Evolutionary conservation across 2,329 filamentous ascomycete species (phyloP), one percentile per base, ranked within the genome.

Genomic region (Fusarium tanahbumbuense): DNA sequence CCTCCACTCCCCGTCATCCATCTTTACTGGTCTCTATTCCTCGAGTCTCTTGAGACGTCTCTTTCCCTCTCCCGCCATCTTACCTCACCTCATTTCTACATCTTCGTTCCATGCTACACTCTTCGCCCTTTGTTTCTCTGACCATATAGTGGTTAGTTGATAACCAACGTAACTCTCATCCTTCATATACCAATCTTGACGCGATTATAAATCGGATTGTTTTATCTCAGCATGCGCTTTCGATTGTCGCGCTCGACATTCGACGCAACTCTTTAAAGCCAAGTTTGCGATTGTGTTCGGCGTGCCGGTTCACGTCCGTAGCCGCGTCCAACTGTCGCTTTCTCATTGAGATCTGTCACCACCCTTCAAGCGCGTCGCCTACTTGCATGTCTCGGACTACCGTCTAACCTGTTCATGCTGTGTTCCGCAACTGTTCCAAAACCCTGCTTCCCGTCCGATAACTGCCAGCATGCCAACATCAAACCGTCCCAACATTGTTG

Each of bases 401-500:
- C 48, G 46, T 59, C 54, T 63, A 67, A 68, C 61, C 48, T 66
- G 64, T 67, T 67, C 52, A 56, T 67, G 67, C 60, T 63, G 58
- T 70, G 70, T 67, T 64, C 68, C 56, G 59, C 68, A 66, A 68
- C 62, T 57, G 46, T 59, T 58, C 57, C 65, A 57, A 68, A 58
- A 47, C 47, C 64, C 56, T 61, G 62, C 60, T 64, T 60, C 42
- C 50, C 56, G 60, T 67, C 60, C 37, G 46, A 65, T 65, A 54
- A 56, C 67, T 62, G 56, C 68, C 72, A 76, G 75, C 65, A 76
- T 76, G 75, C 73, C 60, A 70, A 70, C 64, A 50, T 46, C 64
- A 60, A 64, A 52, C 41, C 50, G 48, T 47, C 47, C 40, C 55
- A 70, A 68, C 65, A 68, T 54, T 58, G 66, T 73, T 64, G 72